These are phyloP conservation scores for Penicillium freii DNA, from an alignment of 2,329 filamentous ascomycete genomes.

Conservation along the genomic window DNA sequence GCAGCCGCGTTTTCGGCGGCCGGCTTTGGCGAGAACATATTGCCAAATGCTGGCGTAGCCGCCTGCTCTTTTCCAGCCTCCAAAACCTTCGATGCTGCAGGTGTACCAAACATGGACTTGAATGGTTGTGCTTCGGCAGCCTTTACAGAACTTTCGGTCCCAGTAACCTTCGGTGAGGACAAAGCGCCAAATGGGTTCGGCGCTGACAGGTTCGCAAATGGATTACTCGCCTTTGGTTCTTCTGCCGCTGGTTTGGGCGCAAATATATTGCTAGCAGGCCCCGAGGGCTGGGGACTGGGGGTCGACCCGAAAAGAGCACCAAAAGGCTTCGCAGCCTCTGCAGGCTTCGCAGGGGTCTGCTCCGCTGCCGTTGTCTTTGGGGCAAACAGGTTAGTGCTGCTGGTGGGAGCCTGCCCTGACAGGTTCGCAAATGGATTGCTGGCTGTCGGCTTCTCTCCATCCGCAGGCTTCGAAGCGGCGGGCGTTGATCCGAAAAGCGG, in stretches of 20 bases:
- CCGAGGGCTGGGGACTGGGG: slow-evolving; percentile 29
- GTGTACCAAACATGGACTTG: slow-evolving; percentile 5
- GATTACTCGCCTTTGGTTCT: slow-evolving; percentile 31
- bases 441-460: slow-evolving; percentile 1
- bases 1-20: background rate
- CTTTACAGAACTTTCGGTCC: slow-evolving; percentile 3
- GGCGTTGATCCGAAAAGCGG: slow-evolving; percentile 10
- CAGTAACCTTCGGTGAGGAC: slow-evolving; percentile 4
- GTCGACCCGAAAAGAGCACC: slow-evolving; percentile 5
- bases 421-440: slow-evolving; percentile 11
- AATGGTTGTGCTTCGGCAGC: background rate
- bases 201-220: slow-evolving; percentile 31
- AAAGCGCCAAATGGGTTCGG: background rate
- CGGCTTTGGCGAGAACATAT: slow-evolving; percentile 6
- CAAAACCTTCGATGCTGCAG: background rate
- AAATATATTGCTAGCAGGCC: slow-evolving; percentile 34
- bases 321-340: slow-evolving; percentile 4
- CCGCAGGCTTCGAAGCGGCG: slow-evolving; percentile 1
- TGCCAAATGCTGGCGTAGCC: slow-evolving; percentile 1
- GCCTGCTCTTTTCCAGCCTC: background rate
- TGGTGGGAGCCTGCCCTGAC: background rate
- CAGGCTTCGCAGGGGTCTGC: slow-evolving; percentile 2
- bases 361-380: background rate
- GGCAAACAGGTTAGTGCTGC: slow-evolving; percentile 4
- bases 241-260: slow-evolving; percentile 20